phyloP scores from a whole-genome alignment of 139 green algal genomes.

The Chlorella sp. region DNA sequence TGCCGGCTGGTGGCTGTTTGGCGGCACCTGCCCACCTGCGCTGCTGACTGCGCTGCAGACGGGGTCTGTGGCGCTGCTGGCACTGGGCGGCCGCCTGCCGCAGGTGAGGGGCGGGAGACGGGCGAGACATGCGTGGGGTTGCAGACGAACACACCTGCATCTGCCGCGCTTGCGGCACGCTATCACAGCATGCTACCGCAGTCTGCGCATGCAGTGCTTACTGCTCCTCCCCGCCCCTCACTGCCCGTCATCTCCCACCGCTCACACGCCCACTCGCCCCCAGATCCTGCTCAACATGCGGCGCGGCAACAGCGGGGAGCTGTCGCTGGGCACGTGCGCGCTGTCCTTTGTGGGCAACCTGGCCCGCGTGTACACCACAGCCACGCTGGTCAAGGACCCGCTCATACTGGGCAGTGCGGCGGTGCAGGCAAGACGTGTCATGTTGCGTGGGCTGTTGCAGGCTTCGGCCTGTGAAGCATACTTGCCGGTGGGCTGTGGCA shows the following conservation, averaged over 20 bases:
- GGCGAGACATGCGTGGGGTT: too few relatives aligned
- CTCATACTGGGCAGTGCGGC: slow-evolving; percentile 50
- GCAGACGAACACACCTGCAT: too few relatives aligned
- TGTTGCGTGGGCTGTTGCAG: too few relatives aligned
- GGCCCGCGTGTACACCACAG: slow-evolving; percentile 77
- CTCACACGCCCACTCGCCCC: too few relatives aligned
- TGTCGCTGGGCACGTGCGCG: slow-evolving; percentile 67
- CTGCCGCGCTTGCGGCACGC: too few relatives aligned
- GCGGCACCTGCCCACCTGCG: slow-evolving; percentile 20
- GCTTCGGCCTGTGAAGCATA: too few relatives aligned
- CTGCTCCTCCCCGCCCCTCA: too few relatives aligned
- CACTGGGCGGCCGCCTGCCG: slow-evolving; percentile 42
- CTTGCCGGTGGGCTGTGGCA: too few relatives aligned
- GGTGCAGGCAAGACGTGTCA: neutral
- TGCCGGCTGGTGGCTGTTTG: slow-evolving; percentile 50
- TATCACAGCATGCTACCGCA: too few relatives aligned
- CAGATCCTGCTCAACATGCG: slow-evolving; percentile 83
- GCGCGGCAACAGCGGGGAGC: slow-evolving; percentile 77
- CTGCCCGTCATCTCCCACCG: too few relatives aligned
- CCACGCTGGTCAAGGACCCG: slow-evolving; percentile 70
- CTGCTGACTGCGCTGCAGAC: slow-evolving; percentile 59
- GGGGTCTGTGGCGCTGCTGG: slow-evolving; percentile 65
- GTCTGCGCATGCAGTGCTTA: too few relatives aligned
- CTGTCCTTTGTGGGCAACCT: slow-evolving; percentile 81
- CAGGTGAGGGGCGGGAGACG: neutral